A percentile compares a stretch with the other conserved stretches of the same genome.
phyloP scores from a whole-genome alignment of 805 yeast species.

The Zygosaccharomyces bisporus region DNA sequence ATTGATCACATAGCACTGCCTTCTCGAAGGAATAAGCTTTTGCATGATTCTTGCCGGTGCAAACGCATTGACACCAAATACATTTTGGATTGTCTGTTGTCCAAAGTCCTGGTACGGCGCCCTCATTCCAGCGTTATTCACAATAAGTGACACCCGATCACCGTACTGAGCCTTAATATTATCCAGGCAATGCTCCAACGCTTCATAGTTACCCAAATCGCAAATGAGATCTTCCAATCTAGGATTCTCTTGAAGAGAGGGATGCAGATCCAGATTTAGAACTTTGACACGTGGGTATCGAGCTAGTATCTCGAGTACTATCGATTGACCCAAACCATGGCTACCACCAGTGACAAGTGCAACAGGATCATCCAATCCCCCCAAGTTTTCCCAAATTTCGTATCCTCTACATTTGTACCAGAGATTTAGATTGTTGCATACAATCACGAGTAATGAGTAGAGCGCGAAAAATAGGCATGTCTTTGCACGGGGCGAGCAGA shows the following conservation, averaged over 20 bases:
- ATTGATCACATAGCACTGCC: slow-evolving; percentile 72
- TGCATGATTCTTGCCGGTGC: slow-evolving; percentile 66
- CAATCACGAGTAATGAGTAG: slow-evolving; percentile 14
- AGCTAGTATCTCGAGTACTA: slow-evolving; percentile 22
- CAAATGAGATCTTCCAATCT: slow-evolving; percentile 51
- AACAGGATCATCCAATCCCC: slow-evolving; percentile 6
- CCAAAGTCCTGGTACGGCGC: slow-evolving; percentile 47
- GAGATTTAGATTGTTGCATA: slow-evolving; percentile 9
- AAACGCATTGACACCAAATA: slow-evolving; percentile 60
- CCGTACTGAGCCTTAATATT: slow-evolving; percentile 47
- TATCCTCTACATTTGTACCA: slow-evolving; percentile 11
- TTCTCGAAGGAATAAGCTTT: slow-evolving; percentile 52
- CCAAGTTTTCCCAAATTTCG: slow-evolving; percentile 11
- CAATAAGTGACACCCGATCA: slow-evolving; percentile 50
- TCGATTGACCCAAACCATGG: slow-evolving; percentile 36
- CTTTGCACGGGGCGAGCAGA: slow-evolving; percentile 4
- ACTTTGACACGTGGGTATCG: slow-evolving; percentile 25
- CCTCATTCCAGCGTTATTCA: slow-evolving; percentile 83
- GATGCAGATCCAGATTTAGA: slow-evolving; percentile 26
- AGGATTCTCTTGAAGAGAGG: slow-evolving; percentile 7
- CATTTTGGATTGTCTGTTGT: slow-evolving; percentile 51
- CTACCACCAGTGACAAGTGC: slow-evolving; percentile 41
- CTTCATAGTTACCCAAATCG: slow-evolving; percentile 55
- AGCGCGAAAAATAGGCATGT: background rate
- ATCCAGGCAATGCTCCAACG: slow-evolving; percentile 41